These are phyloP conservation scores for Polychytrium aggregatum DNA, from an alignment of 192 early-diverging fungal genomes.

Conservation along the genomic window DNA sequence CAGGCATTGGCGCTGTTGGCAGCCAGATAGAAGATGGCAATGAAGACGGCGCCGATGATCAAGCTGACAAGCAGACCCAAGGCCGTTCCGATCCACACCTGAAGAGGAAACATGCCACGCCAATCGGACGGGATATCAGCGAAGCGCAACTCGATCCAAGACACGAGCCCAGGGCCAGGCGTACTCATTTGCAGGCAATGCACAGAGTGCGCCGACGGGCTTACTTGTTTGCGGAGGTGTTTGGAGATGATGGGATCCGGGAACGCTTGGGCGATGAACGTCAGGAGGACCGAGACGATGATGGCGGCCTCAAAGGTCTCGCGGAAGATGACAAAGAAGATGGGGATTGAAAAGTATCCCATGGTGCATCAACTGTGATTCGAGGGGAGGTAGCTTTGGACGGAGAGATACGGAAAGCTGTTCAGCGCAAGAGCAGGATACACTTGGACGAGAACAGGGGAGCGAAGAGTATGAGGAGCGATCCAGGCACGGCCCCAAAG, in stretches of 20 bases:
- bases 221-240: constrained; percentile 28
- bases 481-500: no score
- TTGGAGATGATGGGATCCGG: constrained; percentile 31
- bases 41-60: constrained; percentile 61
- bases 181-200: background rate
- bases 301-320: constrained; percentile 79
- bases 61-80: constrained; percentile 59
- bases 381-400: background rate
- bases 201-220: background rate
- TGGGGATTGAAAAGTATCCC: constrained; percentile 18
- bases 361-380: constrained; percentile 1
- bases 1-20: constrained; percentile 30
- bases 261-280: constrained; percentile 63
- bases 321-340: constrained; percentile 35
- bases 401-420: constrained; percentile 1
- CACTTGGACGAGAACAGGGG: no score
- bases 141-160: background rate
- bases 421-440: no score
- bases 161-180: background rate
- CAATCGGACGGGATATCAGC: background rate
- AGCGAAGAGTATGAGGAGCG: no score
- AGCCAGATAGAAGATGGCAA: constrained; percentile 74
- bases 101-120: background rate
- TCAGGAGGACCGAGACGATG: constrained; percentile 74
- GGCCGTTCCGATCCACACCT: constrained; percentile 67